Conservation (phyloP, 805 yeast genomes). For the Helenozyma rhizophorensis region DNA sequence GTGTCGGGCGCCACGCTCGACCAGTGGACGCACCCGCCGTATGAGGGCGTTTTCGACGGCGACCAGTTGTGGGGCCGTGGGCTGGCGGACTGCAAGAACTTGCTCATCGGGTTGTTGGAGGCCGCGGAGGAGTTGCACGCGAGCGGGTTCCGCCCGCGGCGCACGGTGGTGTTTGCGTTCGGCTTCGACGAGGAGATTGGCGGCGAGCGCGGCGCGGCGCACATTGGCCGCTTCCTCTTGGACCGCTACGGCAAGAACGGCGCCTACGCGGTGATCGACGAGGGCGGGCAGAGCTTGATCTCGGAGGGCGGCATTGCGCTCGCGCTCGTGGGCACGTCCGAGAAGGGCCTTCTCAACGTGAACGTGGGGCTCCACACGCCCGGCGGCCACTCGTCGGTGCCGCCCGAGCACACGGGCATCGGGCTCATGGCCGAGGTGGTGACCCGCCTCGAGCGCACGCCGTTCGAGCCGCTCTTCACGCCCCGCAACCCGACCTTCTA, state of each 20-base stretch:
- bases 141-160: conserved; percentile 5
- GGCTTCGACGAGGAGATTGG: conserved; percentile 15
- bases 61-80: conserved; percentile 72
- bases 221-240: conserved; percentile 5
- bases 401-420: conserved; percentile 77
- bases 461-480: conserved; percentile 45
- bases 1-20: conserved; percentile 8
- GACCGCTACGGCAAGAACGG: conserved; percentile 9
- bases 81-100: conserved; percentile 66
- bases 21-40: conserved; percentile 12
- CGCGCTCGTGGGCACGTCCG: conserved; percentile 13
- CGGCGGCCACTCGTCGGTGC: conserved; percentile 78
- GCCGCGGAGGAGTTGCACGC: conserved; percentile 9
- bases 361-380: conserved; percentile 44
- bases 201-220: conserved; percentile 10
- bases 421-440: conserved; percentile 65
- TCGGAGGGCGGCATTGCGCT: conserved; percentile 6
- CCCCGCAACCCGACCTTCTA: conserved; percentile 57
- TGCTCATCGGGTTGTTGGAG: conserved; percentile 62
- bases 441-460: conserved; percentile 50
- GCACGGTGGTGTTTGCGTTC: conserved; percentile 8
- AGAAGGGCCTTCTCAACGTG: conserved; percentile 11
- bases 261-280: conserved; percentile 14
- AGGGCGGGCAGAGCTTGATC: conserved; percentile 11
- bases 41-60: conserved; percentile 10